Evolutionary conservation across 805 yeast genomes (phyloP), one percentile per base, ranked within the genome.

Genomic region (Starmerella stellata): DNA sequence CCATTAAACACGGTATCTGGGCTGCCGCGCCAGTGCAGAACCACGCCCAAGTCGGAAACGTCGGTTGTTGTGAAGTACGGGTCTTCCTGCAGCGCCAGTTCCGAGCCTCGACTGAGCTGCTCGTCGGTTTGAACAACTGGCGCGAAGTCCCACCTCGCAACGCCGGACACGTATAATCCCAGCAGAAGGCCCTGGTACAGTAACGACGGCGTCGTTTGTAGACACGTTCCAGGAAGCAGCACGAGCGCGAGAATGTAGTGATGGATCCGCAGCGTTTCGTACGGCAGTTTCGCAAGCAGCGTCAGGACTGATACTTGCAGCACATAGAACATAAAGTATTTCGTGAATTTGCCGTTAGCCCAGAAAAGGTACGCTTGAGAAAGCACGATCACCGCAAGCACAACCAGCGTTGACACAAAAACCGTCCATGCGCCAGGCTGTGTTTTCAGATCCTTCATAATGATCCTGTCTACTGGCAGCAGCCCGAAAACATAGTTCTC

Each of bases 111-210:
- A 40, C 72, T 55, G 33, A 85, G 55, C 2, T 79, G 66, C 4
- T 65, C 59, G 20, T 68, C 68, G 0, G 94, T 80, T 52, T 87
- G 95, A 1, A 79, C 73, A 40, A 87, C 72, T 13, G 94, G 74
- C 2, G 92, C 95, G 51, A 78, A 74, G 40, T 90, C 95, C 98
- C 98, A 87, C 40, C 92, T 63, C 0, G 92, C 72, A 1, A 81
- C 73, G 0, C 98, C 98, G 18, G 85, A 77, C 4, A 83, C 63
- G 36, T 78, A 66, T 34, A 87, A 61, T 0, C 95, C 98, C 1
- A 81, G 54, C 19, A 87, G 60, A 1, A 87, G 68, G 2, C 95
- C 96, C 54, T 85, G 95, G 52, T 80, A 77, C 7, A 77, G 49
- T 47, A 78, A 63, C 14, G 57, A 50, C 9, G 58, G 49, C 4